Evolutionary conservation across 345 rosid species (phyloP), one percentile per base, ranked within the genome.

Genomic region (Fremontodendron californicum): DNA sequence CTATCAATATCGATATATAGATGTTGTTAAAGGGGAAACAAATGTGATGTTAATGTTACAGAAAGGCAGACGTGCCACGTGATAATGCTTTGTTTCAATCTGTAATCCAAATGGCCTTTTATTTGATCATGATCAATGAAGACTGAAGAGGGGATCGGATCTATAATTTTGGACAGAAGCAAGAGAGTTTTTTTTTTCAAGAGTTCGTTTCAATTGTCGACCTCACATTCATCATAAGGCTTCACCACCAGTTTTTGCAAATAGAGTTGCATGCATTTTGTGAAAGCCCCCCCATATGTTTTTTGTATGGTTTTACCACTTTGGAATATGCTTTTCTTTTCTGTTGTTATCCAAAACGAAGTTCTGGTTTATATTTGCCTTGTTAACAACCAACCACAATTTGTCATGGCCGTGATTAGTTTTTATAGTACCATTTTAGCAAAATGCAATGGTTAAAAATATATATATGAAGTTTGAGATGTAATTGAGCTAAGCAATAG

Each of bases 31-130:
- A 70, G 1, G 23, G 40, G 58, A 68, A 46, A 51, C 25, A 18
- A 70, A 48, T 27, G 40, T 29, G 58, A 70, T 29, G 74, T 16
- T 29, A 46, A 70, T 48, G 74, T 18, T 48, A 18, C 42, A 15
- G 39, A 69, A 27, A 69, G 13, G 57, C 16, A 27, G 7, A 69
- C 29, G 49, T 27, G 58, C 42, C 73, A 46, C 58, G 58, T 69
- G 74, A 69, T 46, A 15, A 45, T 69, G 73, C 23, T 68, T 25
- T 0, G 31, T 42, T 66, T 66, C 71, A 42, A 66, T 39, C 71
- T 8, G 69, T 9, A 37, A 63, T 29, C 48, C 45, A n/a, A 64
- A 19, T 19, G 9, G 70, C 46, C 70, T 39, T 37, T 65, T 3
- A 39, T 4, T 39, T 65, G 16, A 65, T 39, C 16, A 39, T n/a